Base-by-base conservation (phyloP, 2,329 filamentous ascomycete genomes). In the Aspergillus pseudoglaucus region DNA sequence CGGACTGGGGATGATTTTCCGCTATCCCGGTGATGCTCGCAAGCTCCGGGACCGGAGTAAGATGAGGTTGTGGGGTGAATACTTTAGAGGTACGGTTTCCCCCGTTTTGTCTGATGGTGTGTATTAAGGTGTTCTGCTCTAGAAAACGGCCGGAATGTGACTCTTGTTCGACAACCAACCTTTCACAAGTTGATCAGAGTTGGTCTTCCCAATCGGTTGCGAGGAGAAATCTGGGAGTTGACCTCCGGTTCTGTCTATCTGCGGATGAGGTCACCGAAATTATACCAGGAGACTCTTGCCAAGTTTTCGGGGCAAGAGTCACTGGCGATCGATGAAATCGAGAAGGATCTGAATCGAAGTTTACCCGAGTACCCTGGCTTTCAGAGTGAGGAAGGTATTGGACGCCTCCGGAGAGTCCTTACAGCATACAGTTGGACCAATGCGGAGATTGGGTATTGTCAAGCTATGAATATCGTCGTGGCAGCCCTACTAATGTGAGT, bases 381-480 rank as follows among this genome's bases (percentile, higher is more conserved):
- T 63, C 93, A 98, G 70, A 95, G 86, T 62, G 87, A 95, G 66
- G 90, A 96, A 61, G 93, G 93, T 14, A 98, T 98, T 55, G 88
- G 85, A 40, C 81, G 93, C 17, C 75, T 98, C 53, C 84, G 93
- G 50, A 81, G 91, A 49, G 93, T 98, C 33, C 77, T 98, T 47
- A 97, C 91, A 1, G 93, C 93, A 4, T 98, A 98, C 73, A 96
- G 90, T 71, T 98, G 93, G 93, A 88, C 85, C 43, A 93, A 98
- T 61, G 81, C 88, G 46, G 90, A 96, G 56, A 90, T 98, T 47
- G 93, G 93, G 56, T 98, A 98, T 70, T 98, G 93, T 68, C 93
- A 98, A 71, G 93, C 93, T 53, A 98, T 98, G 93, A 98, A 98
- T 68, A 98, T 98, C 58, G 93, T 98, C 30, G 91, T 96, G 47